These are phyloP conservation scores for Kickxella alabastrina DNA, from an alignment of 192 early-diverging fungal genomes.

Conservation along the genomic window DNA sequence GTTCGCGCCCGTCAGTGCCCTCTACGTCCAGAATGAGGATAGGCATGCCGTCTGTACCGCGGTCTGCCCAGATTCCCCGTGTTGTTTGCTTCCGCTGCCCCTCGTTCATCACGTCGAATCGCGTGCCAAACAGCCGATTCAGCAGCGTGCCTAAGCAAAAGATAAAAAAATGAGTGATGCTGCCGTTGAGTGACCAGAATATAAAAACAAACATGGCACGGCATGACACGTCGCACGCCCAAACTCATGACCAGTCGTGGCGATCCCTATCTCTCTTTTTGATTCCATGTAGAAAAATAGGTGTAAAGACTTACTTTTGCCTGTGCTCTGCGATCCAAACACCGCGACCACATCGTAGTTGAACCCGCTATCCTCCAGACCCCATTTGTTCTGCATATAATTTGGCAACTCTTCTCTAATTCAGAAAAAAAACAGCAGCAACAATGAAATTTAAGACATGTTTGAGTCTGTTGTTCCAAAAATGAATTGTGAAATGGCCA, in stretches of 20 bases:
- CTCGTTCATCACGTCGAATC: constrained; percentile 96
- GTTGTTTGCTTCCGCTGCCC: constrained; percentile 84
- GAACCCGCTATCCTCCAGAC: constrained; percentile 78
- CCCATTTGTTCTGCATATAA: constrained; percentile 84
- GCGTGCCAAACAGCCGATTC: constrained; percentile 91
- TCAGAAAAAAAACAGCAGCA: no score
- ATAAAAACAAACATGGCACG: constrained; percentile 55
- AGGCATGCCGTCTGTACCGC: constrained; percentile 66
- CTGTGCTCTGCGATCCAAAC: constrained; percentile 98
- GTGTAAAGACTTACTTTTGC: no score
- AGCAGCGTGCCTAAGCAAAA: constrained; percentile 76
- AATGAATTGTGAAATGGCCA: no score
- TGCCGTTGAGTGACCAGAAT: no score
- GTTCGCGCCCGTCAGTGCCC: constrained; percentile 97
- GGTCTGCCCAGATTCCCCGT: constrained; percentile 96
- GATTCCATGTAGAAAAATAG: no score
- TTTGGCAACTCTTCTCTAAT: constrained; percentile 65
- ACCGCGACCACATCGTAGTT: constrained; percentile 97
- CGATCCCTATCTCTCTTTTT: no score
- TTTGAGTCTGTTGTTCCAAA: no score
- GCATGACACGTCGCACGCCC: no score
- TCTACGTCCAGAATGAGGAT: constrained; percentile 97
- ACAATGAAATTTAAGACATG: no score
- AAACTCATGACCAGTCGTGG: no score
- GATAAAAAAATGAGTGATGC: no score